Percentiles rank a stretch among this genome's conserved stretches.
These are phyloP conservation scores for Magnolia changhungtana DNA, from an alignment of 164 flowering plant genomes.

Conservation along the genomic window DNA sequence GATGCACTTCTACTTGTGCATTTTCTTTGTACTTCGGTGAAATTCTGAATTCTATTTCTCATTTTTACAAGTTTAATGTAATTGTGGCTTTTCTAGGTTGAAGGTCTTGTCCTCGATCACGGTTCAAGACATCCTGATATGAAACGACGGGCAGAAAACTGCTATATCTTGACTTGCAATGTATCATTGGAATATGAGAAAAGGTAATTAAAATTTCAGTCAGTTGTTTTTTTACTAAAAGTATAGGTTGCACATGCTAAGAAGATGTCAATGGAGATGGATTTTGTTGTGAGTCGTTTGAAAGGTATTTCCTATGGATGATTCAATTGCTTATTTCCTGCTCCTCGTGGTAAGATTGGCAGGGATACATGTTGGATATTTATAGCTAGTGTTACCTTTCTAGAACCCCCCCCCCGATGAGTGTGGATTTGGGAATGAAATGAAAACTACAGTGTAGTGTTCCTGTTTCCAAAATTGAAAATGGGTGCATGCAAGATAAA, in stretches of 20 bases:
- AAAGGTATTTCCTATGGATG: neutral
- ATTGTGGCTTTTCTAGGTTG: slow-evolving; percentile 52
- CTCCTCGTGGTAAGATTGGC: neutral
- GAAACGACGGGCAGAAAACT: slow-evolving; percentile 95
- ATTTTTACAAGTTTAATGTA: neutral
- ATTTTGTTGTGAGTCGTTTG: neutral
- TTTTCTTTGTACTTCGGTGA: neutral
- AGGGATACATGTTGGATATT: neutral
- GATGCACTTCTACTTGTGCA: neutral
- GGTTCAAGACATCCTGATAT: slow-evolving; percentile 99
- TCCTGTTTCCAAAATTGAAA: no score
- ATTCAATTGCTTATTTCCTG: neutral
- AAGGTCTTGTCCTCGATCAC: slow-evolving; percentile 99
- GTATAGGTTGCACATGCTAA: no score
- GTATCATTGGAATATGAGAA: slow-evolving; percentile 97
- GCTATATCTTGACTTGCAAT: slow-evolving; percentile 87
- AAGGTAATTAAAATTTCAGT: slow-evolving; percentile 43
- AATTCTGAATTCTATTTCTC: neutral
- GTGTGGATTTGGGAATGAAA: no score
- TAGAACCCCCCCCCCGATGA: no score
- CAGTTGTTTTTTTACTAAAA: neutral
- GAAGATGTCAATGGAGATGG: neutral
- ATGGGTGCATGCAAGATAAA: no score
- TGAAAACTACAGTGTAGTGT: no score
- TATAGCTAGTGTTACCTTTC: neutral